These are phyloP conservation scores for Verticillium nonalfalfae DNA, from an alignment of 2,329 filamentous ascomycete genomes.

Conservation along the genomic window DNA sequence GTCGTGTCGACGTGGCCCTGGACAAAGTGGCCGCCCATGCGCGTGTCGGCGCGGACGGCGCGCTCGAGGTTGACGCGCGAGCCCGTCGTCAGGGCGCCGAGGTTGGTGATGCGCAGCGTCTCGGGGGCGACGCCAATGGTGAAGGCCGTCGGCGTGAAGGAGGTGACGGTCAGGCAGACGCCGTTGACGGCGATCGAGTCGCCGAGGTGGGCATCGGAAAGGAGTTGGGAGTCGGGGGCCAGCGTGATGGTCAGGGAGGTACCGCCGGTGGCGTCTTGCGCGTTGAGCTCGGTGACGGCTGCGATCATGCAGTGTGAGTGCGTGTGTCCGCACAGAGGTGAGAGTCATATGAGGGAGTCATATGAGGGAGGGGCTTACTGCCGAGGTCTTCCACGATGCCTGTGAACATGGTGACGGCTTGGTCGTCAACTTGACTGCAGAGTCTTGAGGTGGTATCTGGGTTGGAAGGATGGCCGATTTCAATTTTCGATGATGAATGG, in stretches of 20 bases:
- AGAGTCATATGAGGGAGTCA: neutral
- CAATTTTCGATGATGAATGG: too few species aligned
- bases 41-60: constrained; percentile 81
- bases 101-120: constrained; percentile 90
- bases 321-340: constrained; percentile 9
- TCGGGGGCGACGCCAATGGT: constrained; percentile 93
- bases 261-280: constrained; percentile 76
- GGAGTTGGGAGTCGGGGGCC: constrained; percentile 59
- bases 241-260: constrained; percentile 85
- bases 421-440: neutral
- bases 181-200: constrained; percentile 96
- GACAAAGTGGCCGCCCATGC: constrained; percentile 97
- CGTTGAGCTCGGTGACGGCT: constrained; percentile 80
- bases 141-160: constrained; percentile 53
- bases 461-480: too few species aligned
- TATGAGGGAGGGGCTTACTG: constrained; percentile 50
- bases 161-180: constrained; percentile 84
- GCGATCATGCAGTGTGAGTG: constrained; percentile 14
- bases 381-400: constrained; percentile 90
- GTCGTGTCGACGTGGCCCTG: constrained; percentile 95
- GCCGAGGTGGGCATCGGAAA: constrained; percentile 76
- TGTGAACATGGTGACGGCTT: constrained; percentile 69
- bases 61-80: constrained; percentile 88
- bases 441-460: too few species aligned
- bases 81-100: constrained; percentile 63